Evolutionary conservation across 2,329 filamentous ascomycete genomes (phyloP).

Genomic region (Coniochaeta sp.): DNA sequence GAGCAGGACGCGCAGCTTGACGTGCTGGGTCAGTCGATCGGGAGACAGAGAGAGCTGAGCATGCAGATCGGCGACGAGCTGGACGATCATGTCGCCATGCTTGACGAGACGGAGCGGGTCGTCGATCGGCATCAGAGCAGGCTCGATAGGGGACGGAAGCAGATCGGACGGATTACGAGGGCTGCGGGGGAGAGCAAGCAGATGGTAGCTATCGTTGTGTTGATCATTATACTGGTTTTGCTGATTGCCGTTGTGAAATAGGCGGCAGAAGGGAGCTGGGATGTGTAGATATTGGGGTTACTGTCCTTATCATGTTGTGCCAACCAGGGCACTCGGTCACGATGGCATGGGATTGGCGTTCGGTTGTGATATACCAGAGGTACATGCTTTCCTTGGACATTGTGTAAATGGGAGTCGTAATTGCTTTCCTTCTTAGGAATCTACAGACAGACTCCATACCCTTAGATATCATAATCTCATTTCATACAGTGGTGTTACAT

Average conservation of each 20-base stretch:
- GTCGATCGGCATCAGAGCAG: slow-evolving; percentile 75
- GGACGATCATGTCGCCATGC: slow-evolving; percentile 78
- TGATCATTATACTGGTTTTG: slow-evolving; percentile 77
- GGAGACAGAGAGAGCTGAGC: slow-evolving; percentile 81
- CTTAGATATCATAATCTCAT: background rate
- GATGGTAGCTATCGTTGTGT: slow-evolving; percentile 69
- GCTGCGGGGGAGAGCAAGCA: slow-evolving; percentile 82
- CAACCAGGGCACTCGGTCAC: background rate
- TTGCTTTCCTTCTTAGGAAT: background rate
- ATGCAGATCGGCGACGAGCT: slow-evolving; percentile 97
- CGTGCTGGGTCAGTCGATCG: slow-evolving; percentile 73
- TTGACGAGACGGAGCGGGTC: slow-evolving; percentile 80
- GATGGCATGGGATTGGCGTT: background rate
- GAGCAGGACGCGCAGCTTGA: slow-evolving; percentile 95
- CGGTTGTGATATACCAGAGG: background rate
- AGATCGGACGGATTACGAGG: slow-evolving; percentile 63
- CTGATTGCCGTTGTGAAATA: slow-evolving; percentile 77
- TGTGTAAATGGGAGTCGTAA: background rate
- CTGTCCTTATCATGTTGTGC: background rate
- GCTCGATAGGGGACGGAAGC: slow-evolving; percentile 65
- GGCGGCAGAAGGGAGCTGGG: slow-evolving; percentile 5
- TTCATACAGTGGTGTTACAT: background rate
- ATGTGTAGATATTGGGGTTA: background rate
- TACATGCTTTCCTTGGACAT: background rate
- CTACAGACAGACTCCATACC: background rate